Percentiles rank a stretch among this genome's conserved stretches.
Evolutionary conservation across 2,329 filamentous ascomycete species (phyloP).

Genomic region (Lecanicillium sp.): DNA sequence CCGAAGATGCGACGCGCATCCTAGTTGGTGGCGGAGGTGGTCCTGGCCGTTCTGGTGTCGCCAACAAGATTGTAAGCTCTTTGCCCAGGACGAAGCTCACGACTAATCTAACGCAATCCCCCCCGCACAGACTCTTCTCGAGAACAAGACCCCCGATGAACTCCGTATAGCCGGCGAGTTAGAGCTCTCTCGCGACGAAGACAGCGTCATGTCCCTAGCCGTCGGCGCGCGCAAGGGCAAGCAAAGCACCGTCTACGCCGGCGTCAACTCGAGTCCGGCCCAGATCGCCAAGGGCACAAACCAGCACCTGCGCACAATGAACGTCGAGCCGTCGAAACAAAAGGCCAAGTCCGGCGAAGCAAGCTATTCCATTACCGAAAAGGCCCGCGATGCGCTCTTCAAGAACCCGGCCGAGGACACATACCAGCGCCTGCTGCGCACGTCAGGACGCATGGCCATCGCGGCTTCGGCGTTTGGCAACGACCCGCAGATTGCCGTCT

Average conservation of each 20-base stretch:
- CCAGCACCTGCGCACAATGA: slow-evolving; percentile 72
- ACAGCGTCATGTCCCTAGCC: slow-evolving; percentile 78
- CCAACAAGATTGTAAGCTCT: slow-evolving; percentile 71
- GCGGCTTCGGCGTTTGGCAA: slow-evolving; percentile 71
- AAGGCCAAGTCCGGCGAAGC: slow-evolving; percentile 24
- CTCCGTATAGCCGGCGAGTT: slow-evolving; percentile 62
- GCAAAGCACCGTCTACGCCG: slow-evolving; percentile 53
- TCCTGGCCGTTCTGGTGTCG: slow-evolving; percentile 69
- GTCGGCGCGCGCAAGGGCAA: slow-evolving; percentile 53
- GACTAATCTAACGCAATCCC: neutral
- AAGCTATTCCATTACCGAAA: slow-evolving; percentile 20
- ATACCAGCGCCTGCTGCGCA: slow-evolving; percentile 52
- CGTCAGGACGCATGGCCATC: slow-evolving; percentile 62
- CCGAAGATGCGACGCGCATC: slow-evolving; percentile 64
- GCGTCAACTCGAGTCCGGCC: slow-evolving; percentile 72
- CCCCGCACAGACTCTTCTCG: slow-evolving; percentile 56
- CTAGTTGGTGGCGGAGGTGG: slow-evolving; percentile 85
- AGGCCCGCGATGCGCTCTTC: slow-evolving; percentile 42
- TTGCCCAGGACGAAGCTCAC: neutral
- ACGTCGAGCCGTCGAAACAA: slow-evolving; percentile 29
- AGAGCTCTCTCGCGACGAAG: slow-evolving; percentile 74
- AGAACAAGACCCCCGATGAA: slow-evolving; percentile 56
- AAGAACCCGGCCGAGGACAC: slow-evolving; percentile 36
- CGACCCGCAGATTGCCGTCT: slow-evolving; percentile 70
- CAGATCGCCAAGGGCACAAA: slow-evolving; percentile 71